Conservation (phyloP, 192 early-diverging fungal species). For the Backusella tarrabulga region DNA sequence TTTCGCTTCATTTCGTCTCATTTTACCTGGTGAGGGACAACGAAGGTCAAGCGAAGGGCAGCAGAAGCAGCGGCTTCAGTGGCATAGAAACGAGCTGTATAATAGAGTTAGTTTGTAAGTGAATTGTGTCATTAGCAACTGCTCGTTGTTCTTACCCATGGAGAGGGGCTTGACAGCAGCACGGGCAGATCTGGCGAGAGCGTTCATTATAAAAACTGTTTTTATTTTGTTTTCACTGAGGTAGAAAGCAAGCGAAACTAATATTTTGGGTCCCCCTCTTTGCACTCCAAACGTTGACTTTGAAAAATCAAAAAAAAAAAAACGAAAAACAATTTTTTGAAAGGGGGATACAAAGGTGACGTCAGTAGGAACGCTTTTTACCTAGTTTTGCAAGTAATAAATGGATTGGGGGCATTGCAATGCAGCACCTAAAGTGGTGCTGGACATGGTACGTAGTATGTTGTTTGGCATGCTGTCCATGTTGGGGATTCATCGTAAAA, state of each 20-base stretch:
- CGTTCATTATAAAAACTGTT: slow-evolving; percentile 44
- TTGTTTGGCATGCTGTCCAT: not conserved
- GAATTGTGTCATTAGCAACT: not conserved
- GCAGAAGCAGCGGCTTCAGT: slow-evolving; percentile 67
- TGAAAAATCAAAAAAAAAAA: not conserved
- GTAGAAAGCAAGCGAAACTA: slow-evolving; percentile 8
- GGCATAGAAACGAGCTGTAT: slow-evolving; percentile 73
- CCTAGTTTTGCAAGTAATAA: not conserved
- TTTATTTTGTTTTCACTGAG: slow-evolving; percentile 12
- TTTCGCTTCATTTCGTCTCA: not conserved
- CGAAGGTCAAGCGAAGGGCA: slow-evolving; percentile 87
- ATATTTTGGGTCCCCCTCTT: slow-evolving; percentile 5
- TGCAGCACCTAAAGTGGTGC: not conserved
- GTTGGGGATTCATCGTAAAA: not conserved
- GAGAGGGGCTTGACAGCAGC: slow-evolving; percentile 45
- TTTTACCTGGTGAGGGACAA: slow-evolving; percentile 83
- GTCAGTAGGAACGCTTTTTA: not conserved
- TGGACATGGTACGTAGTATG: not conserved
- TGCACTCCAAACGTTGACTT: slow-evolving; percentile 4
- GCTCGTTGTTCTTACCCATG: slow-evolving; percentile 37
- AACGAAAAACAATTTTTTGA: not conserved
- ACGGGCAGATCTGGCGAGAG: slow-evolving; percentile 52
- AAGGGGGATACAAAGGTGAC: not conserved
- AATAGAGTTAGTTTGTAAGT: not conserved
- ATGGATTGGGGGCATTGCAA: not conserved